Conservation (phyloP, 202 grass and related monocot genomes). For the Brachypodium distachyon region DNA sequence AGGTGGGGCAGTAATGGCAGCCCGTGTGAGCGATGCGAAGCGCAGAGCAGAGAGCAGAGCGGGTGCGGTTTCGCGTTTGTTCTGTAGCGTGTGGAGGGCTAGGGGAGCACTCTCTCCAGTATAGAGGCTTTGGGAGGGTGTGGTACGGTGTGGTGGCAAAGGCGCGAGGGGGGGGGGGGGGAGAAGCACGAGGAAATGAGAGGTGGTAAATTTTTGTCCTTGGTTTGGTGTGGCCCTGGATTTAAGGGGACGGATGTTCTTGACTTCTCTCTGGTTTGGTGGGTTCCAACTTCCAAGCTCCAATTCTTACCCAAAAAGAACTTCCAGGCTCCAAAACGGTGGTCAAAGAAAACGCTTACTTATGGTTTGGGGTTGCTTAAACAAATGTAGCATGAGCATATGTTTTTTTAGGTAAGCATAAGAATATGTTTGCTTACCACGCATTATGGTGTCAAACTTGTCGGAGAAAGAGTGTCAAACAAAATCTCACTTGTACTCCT, state of each 20-base stretch:
- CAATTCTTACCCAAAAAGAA: too few species aligned
- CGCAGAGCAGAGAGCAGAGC: not conserved
- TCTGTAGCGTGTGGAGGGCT: not conserved
- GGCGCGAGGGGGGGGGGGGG: not conserved
- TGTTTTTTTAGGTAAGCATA: too few species aligned
- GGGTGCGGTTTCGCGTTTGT: not conserved
- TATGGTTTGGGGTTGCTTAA: not conserved
- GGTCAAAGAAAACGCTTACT: not conserved
- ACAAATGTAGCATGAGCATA: not conserved
- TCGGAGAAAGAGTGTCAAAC: too few species aligned
- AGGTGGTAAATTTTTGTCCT: slow-evolving; percentile 36
- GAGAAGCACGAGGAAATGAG: not conserved
- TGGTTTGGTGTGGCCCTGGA: slow-evolving; percentile 31
- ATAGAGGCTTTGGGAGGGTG: too few species aligned
- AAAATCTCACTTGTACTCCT: too few species aligned
- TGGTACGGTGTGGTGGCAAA: too few species aligned
- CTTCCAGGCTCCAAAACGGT: not conserved
- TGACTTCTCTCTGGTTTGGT: not conserved
- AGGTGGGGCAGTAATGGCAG: slow-evolving; percentile 26
- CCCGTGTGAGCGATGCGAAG: not conserved
- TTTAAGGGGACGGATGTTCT: slow-evolving; percentile 29
- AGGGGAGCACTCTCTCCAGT: too few species aligned
- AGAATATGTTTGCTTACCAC: not conserved
- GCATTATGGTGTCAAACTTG: too few species aligned
- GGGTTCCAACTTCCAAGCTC: too few species aligned